Evolutionary conservation across 306 rosid species (phyloP).

Genomic region (Fagus sylvatica): DNA sequence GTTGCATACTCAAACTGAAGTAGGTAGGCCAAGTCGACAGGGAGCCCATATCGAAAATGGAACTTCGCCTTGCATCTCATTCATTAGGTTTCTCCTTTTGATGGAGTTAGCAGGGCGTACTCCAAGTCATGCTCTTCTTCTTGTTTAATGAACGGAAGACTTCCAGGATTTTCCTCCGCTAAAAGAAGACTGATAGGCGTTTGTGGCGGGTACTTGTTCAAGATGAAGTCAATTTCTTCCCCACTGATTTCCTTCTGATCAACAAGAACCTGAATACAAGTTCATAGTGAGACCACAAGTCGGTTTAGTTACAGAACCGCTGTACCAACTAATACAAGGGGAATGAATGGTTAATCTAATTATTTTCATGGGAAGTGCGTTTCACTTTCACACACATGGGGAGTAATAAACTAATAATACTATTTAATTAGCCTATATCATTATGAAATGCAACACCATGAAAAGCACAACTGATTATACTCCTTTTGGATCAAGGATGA

Average conservation of each 20-base stretch:
- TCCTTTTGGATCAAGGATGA: too few species aligned
- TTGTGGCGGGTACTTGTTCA: conserved; percentile 82
- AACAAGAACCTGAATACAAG: conserved; percentile 74
- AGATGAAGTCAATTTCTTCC: conserved; percentile 67
- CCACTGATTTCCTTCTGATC: conserved; percentile 71
- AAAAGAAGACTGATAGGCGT: conserved; percentile 65
- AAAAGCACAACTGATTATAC: too few species aligned
- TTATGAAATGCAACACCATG: too few species aligned
- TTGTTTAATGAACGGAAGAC: conserved; percentile 49
- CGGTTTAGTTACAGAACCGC: conserved; percentile 1
- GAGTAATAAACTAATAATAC: too few species aligned
- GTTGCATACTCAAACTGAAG: not conserved
- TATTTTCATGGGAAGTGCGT: conserved; percentile 16
- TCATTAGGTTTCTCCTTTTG: conserved; percentile 51
- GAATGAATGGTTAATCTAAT: conserved; percentile 11
- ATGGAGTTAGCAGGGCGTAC: conserved; percentile 46
- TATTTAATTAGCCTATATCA: too few species aligned
- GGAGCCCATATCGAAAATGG: not conserved
- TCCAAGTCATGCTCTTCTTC: conserved; percentile 45
- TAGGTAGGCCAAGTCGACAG: not conserved
- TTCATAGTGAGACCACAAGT: conserved; percentile 9
- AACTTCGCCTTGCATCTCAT: not conserved
- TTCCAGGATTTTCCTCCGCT: conserved; percentile 68
- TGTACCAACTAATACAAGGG: not conserved
- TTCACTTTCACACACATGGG: too few species aligned